Evolutionary conservation across 1,139 yeast species (phyloP).

Genomic region (Saccharomycopsis crataegensis): DNA sequence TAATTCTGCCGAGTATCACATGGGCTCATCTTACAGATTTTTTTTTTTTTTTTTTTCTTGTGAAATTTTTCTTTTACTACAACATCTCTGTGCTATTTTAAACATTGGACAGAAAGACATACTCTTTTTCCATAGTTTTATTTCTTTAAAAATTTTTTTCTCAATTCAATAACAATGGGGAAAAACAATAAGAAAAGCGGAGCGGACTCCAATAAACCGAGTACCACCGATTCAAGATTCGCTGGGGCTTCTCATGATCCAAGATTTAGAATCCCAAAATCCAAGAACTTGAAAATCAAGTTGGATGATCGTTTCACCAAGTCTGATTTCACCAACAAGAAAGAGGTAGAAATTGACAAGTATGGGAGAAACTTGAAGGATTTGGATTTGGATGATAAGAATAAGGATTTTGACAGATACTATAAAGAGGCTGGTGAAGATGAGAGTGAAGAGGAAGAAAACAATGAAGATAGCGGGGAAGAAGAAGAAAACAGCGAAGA

Average conservation of each 20-base stretch:
- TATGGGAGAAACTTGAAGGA: conserved; percentile 70
- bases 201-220: neutral
- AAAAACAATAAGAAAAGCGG: neutral
- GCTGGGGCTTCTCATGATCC: conserved; percentile 81
- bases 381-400: conserved; percentile 29
- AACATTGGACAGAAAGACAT: neutral
- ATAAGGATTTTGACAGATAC: conserved; percentile 53
- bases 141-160: neutral
- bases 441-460: conserved; percentile 23
- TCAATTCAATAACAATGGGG: neutral
- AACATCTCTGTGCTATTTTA: neutral
- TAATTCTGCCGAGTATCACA: too few relatives aligned
- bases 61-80: neutral
- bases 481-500: conserved; percentile 24
- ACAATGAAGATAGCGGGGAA: conserved; percentile 20
- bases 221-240: conserved; percentile 60
- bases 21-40: too few relatives aligned
- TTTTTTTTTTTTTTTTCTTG: neutral
- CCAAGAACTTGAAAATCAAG: conserved; percentile 64
- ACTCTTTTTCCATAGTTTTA: too few relatives aligned
- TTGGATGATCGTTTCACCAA: conserved; percentile 82
- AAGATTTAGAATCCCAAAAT: conserved; percentile 70
- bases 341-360: conserved; percentile 61
- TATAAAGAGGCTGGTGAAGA: conserved; percentile 41
- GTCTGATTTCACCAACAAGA: conserved; percentile 57